Evolutionary conservation across 768 basidiomycete genomes (phyloP).

Genomic region (Tricholoma hemisulphureum): DNA sequence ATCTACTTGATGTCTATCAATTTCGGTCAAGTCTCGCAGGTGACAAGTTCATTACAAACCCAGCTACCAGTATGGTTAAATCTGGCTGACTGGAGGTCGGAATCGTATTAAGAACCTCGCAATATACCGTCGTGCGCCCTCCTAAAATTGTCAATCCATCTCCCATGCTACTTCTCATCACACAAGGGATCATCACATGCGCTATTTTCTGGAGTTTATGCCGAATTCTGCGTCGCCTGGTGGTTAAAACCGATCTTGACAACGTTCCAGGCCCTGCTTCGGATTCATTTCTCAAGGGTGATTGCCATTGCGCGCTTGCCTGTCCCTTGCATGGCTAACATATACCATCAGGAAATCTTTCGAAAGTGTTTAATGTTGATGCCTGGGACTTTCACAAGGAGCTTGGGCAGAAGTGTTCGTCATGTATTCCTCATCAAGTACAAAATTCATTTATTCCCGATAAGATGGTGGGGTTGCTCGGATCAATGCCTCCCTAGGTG

Average conservation of each 20-base stretch:
- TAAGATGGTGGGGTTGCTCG: conserved; percentile 17
- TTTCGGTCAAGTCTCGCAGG: no score
- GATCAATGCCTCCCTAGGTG: conserved; percentile 17
- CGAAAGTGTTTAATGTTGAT: neutral
- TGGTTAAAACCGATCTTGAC: conserved; percentile 25
- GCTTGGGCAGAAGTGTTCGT: neutral
- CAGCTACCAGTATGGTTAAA: no score
- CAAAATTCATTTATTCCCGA: neutral
- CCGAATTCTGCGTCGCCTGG: conserved; percentile 13
- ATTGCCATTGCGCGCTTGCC: neutral
- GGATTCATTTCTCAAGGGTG: conserved; percentile 30
- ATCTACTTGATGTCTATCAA: no score
- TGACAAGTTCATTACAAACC: no score
- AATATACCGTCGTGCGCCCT: neutral
- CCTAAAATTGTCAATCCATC: neutral
- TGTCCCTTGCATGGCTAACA: neutral
- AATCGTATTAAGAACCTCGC: neutral
- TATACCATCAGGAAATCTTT: neutral
- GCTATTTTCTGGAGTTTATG: conserved; percentile 10
- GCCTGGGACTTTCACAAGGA: neutral
- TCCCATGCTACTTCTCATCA: conserved; percentile 6
- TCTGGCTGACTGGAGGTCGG: neutral
- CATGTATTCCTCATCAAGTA: neutral
- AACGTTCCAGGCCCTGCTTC: conserved; percentile 34
- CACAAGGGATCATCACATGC: conserved; percentile 6